These are phyloP conservation scores for Phytophthora idaei DNA, from an alignment of 352 stramenopile species.

Conservation along the genomic window DNA sequence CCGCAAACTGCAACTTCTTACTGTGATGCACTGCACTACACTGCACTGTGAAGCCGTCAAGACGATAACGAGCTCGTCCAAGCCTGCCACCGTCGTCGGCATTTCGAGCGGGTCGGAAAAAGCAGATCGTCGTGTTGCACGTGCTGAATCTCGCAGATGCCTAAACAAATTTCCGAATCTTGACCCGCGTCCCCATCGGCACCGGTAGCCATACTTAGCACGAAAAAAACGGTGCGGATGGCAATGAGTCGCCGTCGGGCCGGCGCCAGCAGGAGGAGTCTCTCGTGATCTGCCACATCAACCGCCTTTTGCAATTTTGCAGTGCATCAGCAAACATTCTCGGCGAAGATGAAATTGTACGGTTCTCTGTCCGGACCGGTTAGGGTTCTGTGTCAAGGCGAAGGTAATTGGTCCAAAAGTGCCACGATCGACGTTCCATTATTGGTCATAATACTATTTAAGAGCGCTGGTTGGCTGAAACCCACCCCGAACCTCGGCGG, in stretches of 20 bases:
- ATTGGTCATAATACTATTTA: background rate
- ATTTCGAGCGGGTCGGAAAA: slow-evolving; percentile 19
- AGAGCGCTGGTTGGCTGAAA: slow-evolving; percentile 18
- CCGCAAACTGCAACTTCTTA: background rate
- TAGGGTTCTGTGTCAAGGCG: slow-evolving; percentile 6
- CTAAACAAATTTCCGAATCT: slow-evolving; percentile 25
- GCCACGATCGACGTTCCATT: background rate
- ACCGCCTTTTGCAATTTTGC: slow-evolving; percentile 2
- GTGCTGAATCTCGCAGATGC: slow-evolving; percentile 23
- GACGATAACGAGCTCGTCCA: slow-evolving; percentile 2
- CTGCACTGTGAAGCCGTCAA: background rate
- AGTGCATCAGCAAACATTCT: slow-evolving; percentile 25
- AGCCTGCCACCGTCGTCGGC: background rate
- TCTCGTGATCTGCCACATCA: slow-evolving; percentile 5
- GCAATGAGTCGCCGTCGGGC: slow-evolving; percentile 4
- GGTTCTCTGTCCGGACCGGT: slow-evolving; percentile 23
- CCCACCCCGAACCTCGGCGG: background rate
- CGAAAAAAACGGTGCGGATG: background rate
- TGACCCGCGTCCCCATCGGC: background rate
- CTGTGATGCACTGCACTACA: background rate
- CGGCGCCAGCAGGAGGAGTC: background rate
- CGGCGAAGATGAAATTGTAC: slow-evolving; percentile 11
- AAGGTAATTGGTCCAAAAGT: slow-evolving; percentile 10
- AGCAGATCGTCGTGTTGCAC: slow-evolving; percentile 20
- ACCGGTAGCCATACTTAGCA: background rate